A percentile compares a stretch with the other conserved stretches of the same genome.
Evolutionary conservation across 23 red algal species (phyloP).

Genomic region (Cyanidium caldarium): DNA sequence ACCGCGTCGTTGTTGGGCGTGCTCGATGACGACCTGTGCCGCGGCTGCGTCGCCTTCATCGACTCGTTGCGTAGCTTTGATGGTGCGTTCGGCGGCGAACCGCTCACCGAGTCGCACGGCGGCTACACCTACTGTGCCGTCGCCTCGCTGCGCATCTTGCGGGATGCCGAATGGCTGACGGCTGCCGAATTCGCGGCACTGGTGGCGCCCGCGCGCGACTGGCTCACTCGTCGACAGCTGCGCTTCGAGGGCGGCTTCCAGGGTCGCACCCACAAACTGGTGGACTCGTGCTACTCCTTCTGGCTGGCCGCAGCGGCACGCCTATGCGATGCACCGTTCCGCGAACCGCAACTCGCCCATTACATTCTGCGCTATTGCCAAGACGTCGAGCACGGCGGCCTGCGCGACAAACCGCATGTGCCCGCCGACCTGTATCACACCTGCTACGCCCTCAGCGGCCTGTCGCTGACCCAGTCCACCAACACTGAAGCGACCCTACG

Average conservation of each 20-base stretch:
- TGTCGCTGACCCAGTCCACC: constrained; percentile 69
- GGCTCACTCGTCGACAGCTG: constrained; percentile 47
- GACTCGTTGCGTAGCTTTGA: constrained; percentile 46
- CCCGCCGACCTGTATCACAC: constrained; percentile 71
- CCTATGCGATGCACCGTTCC: neutral
- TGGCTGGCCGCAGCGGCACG: constrained; percentile 54
- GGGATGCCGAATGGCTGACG: neutral
- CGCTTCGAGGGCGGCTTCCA: constrained; percentile 69
- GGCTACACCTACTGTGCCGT: constrained; percentile 76
- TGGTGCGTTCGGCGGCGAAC: constrained; percentile 66
- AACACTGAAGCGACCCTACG: no score
- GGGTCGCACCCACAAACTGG: constrained; percentile 83
- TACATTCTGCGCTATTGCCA: constrained; percentile 82
- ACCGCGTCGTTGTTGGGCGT: constrained; percentile 29
- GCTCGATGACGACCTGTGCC: constrained; percentile 5
- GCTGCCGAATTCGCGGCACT: constrained; percentile 6
- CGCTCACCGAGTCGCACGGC: constrained; percentile 63
- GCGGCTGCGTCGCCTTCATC: constrained; percentile 28
- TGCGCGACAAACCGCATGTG: constrained; percentile 70
- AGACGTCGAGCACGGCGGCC: constrained; percentile 31
- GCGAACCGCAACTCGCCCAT: neutral
- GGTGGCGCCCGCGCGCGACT: constrained; percentile 7
- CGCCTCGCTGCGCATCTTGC: constrained; percentile 27
- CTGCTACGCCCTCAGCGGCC: constrained; percentile 85
- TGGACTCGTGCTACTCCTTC: constrained; percentile 88